These are phyloP conservation scores for Trypanosoma cruzi DNA, from an alignment of 208 protist genomes.

Conservation along the genomic window DNA sequence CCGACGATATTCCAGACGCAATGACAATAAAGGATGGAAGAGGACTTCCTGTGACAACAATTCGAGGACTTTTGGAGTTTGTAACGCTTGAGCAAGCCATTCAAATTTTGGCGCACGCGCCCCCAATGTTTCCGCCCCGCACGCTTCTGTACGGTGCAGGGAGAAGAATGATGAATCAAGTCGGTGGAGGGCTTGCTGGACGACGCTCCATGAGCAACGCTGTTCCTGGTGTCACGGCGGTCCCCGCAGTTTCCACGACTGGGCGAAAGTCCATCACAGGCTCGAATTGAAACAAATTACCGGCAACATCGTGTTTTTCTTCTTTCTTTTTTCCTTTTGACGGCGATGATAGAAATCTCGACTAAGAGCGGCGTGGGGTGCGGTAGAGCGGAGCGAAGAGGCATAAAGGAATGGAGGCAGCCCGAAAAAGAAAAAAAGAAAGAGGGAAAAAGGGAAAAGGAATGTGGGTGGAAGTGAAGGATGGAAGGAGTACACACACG, in stretches of 20 bases:
- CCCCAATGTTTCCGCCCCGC: conserved; percentile 57
- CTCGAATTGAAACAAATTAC: background rate
- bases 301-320: too few relatives aligned
- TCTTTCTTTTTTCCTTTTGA: too few relatives aligned
- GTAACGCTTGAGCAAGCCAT: conserved; percentile 50
- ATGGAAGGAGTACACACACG: background rate
- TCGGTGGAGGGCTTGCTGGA: background rate
- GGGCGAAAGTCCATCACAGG: background rate
- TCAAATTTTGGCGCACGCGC: conserved; percentile 61
- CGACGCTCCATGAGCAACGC: conserved; percentile 12
- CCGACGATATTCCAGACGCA: conserved; percentile 58
- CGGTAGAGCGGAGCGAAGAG: background rate
- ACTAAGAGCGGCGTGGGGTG: too few relatives aligned
- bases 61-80: conserved; percentile 54
- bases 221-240: background rate
- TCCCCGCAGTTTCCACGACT: background rate
- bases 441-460: background rate
- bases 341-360: too few relatives aligned
- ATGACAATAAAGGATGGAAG: conserved; percentile 63
- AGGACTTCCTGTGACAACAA: conserved; percentile 60
- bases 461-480: background rate
- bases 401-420: background rate
- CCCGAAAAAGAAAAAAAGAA: background rate
- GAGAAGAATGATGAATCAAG: background rate
- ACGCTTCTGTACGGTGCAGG: conserved; percentile 43